Base-by-base conservation (phyloP, 768 basidiomycete genomes). In the Termitomyces sp. region DNA sequence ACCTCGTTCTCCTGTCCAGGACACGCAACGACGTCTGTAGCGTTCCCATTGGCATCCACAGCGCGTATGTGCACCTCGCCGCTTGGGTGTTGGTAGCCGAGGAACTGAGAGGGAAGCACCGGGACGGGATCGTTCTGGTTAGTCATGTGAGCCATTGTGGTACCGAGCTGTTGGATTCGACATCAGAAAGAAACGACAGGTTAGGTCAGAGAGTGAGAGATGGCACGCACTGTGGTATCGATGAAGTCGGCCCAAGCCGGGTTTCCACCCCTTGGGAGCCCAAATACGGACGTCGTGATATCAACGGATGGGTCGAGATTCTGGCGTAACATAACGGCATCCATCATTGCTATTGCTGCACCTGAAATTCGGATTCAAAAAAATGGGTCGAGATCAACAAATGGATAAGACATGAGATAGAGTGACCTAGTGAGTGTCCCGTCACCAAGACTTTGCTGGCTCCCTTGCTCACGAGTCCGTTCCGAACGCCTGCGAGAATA, bases 121-220 rank as follows among this genome's bases (percentile, higher is more conserved):
- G 77, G 75, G n/a, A 79, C 70, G 1, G 73, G 72, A 66, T 79
- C 78, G 46, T 73, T 59, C 58, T 76, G 70, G 63, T 78, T 76
- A 9, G 73, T 73, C 28, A 76, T 64, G 47, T 64, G 64, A 9
- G 67, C 64, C 57, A 72, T 66, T 6, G 68, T 63, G 19, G 62
- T 39, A 10, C 69, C 68, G 35, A 71, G 62, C 68, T 70, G 23
- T 11, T 23, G 2, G 7, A 9, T 5, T 2, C 21, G 1, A 19
- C 7, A 11, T 34, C 14, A 50, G 10, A 52, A 37, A 6, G 19
- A 42, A 0, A 44, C 14, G 44, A 16, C 25, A 19, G 5, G n/a
- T n/a, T n/a, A n/a, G n/a, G n/a, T n/a, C n/a, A n/a, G n/a, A n/a
- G n/a, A n/a, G n/a, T n/a, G n/a, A n/a, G n/a, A 9, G 9, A 32